A percentile compares a stretch with the other conserved stretches of the same genome.
Conservation (phyloP, 2,329 filamentous ascomycete genomes). For the Cephalotrichum gorgonifer region DNA sequence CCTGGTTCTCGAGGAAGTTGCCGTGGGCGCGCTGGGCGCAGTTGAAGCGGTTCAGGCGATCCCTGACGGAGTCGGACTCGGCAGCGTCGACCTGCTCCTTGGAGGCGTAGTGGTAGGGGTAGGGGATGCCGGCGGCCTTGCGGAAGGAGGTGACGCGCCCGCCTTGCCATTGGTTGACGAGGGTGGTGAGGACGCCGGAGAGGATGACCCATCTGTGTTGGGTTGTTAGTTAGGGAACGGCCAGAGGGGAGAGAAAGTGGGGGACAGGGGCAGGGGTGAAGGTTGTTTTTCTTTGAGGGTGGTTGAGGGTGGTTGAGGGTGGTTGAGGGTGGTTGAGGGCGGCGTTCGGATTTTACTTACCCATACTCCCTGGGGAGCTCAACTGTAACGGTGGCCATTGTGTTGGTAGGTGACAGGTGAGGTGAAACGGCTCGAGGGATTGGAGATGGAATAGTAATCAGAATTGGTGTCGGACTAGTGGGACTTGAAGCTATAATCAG, state of each 20-base stretch:
- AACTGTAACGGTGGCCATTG: constrained; percentile 32
- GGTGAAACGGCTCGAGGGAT: not conserved
- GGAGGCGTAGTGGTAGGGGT: constrained; percentile 46
- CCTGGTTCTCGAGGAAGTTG: constrained; percentile 54
- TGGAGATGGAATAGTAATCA: not conserved
- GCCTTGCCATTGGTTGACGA: constrained; percentile 45
- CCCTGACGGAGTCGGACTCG: constrained; percentile 37
- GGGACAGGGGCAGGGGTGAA: not conserved
- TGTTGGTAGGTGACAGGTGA: constrained; percentile 10
- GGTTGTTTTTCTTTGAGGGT: not conserved
- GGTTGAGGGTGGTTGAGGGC: not conserved
- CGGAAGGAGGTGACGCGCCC: constrained; percentile 37
- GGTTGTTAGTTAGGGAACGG: constrained; percentile 2
- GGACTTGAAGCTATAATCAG: too few species aligned
- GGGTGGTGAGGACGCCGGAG: constrained; percentile 43
- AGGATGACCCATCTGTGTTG: constrained; percentile 48
- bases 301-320: not conserved
- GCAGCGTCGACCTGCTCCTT: constrained; percentile 25
- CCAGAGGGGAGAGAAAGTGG: not conserved
- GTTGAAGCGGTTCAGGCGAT: constrained; percentile 46
- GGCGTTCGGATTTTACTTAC: constrained; percentile 26
- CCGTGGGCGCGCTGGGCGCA: constrained; percentile 53
- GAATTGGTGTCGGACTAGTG: too few species aligned
- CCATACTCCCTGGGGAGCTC: constrained; percentile 38
- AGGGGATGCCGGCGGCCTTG: constrained; percentile 41